Base-by-base conservation (phyloP, 495 filamentous ascomycete species). In the Trichoderma virens region DNA sequence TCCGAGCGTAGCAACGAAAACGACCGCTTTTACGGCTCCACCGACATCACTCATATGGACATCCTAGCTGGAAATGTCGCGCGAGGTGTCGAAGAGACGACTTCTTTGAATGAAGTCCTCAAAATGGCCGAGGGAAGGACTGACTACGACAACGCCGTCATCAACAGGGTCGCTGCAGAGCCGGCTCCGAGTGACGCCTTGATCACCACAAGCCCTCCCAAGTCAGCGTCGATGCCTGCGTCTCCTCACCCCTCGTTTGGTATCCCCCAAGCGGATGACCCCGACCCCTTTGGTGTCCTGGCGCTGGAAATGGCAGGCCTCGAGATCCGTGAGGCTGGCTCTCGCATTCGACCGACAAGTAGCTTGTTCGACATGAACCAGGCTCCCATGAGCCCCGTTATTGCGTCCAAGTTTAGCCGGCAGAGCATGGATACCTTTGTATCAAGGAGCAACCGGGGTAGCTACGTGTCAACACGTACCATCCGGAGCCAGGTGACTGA, bases 1-100 rank as follows among this genome's bases (percentile, higher is more conserved):
- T 88, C 90, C 61, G 92, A 97, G 72, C 84, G 92, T 23, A 85
- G 83, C 3, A 92, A 96, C 69, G 92, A 96, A 76, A 97, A 97
- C 72, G 92, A 92, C 72, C 81, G 85, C 6, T 96, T 95, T 69
- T 97, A 94, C 73, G 84, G 84, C 25, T 80, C 89, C 71, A 83
- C 81, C 51, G 38, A 30, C 38, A 81, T 95, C 56, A 80, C 83
- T 16, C 89, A 91, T n/a, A 79, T 81, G 23, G 90, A 97, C 65
- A 93, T 97, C 64, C 75, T 97, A 14, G 85, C 88, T 1, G 90
- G 91, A 65, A 93, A 92, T 71, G 86, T 85, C 30, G 80, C 84
- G 54, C 84, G 90, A 71, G 83, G 85, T 43, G 83, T 92, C 11
- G 81, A 80, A 31, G 81, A 85, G 61, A 84, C 86, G 67, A 79